phyloP scores from a whole-genome alignment of 1,284 basidiomycete species.

The Ceraceosorus guamensis region DNA sequence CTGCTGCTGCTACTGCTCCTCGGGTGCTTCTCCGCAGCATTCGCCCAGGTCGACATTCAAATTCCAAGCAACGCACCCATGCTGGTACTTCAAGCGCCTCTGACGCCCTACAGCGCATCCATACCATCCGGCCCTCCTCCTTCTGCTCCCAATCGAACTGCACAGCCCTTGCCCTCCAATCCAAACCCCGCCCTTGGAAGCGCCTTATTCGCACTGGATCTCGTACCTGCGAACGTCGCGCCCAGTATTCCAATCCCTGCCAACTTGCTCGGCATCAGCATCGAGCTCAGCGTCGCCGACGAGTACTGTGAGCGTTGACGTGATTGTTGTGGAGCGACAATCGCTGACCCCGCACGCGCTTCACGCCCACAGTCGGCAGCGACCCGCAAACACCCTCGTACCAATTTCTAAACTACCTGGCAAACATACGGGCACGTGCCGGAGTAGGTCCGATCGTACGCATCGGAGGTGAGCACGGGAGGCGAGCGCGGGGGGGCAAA shows the following conservation, averaged over 20 bases:
- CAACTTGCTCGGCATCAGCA: slow-evolving; percentile 63
- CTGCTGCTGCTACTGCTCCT: too few species aligned
- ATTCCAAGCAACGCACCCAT: too few species aligned
- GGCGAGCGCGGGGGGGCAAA: too few species aligned
- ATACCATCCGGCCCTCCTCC: slow-evolving; percentile 5
- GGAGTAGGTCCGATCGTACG: slow-evolving; percentile 61
- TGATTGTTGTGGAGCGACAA: slow-evolving; percentile 25
- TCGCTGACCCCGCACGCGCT: too few species aligned
- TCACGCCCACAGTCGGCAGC: too few species aligned
- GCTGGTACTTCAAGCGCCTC: too few species aligned
- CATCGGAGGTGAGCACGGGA: slow-evolving; percentile 54
- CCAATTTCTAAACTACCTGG: slow-evolving; percentile 68
- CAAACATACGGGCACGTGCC: slow-evolving; percentile 56
- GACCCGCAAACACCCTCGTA: slow-evolving; percentile 51
- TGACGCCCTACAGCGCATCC: too few species aligned
- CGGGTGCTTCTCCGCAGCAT: too few species aligned
- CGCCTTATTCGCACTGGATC: background rate
- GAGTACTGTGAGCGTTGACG: slow-evolving; percentile 48
- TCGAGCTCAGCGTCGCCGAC: slow-evolving; percentile 63
- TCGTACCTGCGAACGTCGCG: background rate
- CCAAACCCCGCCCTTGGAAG: slow-evolving; percentile 9
- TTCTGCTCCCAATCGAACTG: slow-evolving; percentile 9
- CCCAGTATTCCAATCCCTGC: slow-evolving; percentile 45
- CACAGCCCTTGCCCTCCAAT: slow-evolving; percentile 8
- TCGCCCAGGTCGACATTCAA: too few species aligned